A percentile compares a stretch with the other conserved stretches of the same genome.
phyloP scores from a whole-genome alignment of 305 asterid genomes.

The Fraxinus sp. region DNA sequence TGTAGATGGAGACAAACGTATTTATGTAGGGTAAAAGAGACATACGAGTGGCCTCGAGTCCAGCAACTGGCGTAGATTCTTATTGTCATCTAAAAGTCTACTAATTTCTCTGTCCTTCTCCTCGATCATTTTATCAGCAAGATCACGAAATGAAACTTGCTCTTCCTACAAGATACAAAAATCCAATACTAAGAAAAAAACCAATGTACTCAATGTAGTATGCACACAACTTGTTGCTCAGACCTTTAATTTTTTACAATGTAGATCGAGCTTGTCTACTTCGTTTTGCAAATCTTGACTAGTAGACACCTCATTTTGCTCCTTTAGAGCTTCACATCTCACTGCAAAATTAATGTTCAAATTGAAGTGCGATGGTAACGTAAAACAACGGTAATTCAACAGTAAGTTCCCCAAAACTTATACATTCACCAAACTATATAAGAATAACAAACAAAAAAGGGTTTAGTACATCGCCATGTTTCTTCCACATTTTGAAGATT shows the following conservation, averaged over 20 bases:
- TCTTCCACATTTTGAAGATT: conserved; percentile 86
- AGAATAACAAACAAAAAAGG: conserved; percentile 26
- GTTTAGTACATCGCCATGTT: conserved; percentile 82
- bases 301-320: conserved; percentile 52
- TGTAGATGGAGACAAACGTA: conserved; percentile 14
- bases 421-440: conserved; percentile 14
- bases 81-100: conserved; percentile 73
- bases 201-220: conserved; percentile 25
- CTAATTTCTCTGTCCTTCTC: conserved; percentile 90
- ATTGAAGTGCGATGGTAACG: conserved; percentile 16
- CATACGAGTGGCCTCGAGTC: conserved; percentile 69
- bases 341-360: conserved; percentile 48
- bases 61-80: conserved; percentile 62
- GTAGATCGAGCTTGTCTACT: conserved; percentile 59
- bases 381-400: conserved; percentile 8
- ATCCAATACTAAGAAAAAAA: conserved; percentile 26
- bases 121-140: conserved; percentile 96
- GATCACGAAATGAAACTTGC: conserved; percentile 79
- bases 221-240: conserved; percentile 5
- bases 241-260: conserved; percentile 72
- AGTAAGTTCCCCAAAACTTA: background rate
- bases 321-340: conserved; percentile 72
- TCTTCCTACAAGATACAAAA: conserved; percentile 61
- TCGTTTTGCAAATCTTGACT: conserved; percentile 57
- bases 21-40: conserved; percentile 31